Evolutionary conservation across 192 early-diverging fungal species (phyloP), one percentile per base, ranked within the genome.

Genomic region (Backusella macrospora): DNA sequence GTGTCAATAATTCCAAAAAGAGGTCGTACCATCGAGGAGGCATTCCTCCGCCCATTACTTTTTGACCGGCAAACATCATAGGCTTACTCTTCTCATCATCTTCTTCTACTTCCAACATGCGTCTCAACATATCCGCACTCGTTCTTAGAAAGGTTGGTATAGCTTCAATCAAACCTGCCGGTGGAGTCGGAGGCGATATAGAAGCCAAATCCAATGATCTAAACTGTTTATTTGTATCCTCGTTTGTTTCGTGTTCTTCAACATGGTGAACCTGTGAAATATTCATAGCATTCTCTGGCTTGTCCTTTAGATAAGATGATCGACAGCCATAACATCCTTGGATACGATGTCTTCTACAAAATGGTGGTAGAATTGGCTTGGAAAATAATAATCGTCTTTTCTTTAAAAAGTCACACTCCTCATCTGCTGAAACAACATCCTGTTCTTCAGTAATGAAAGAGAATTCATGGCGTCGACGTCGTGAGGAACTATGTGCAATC

Each of bases 1-100:
- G 86, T 4, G 86, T 87, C 73, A 87, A 76, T 46, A 87, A 66
- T 62, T 87, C 86, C 38, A 87, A 45, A 71, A 87, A 85, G 26
- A 87, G 73, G n/a, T 81, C 74, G 65, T 87, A 87, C 83, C 86
- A 87, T 4, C 79, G 76, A 45, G 81, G 73, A n/a, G 81, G 78
- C 66, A 87, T 81, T 1, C 79, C 79, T 6, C 78, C 77, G 21
- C 83, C 82, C 69, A 79, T 80, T 1, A 81, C 65, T 29, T 80
- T 78, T 78, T 81, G 73, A 12, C 63, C 78, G 16, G 74, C 78
- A 80, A 80, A 75, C 37, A 59, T 80, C 66, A 80, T 42, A n/a
- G 78, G 78, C 40, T 48, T 45, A 13, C 26, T 38, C 12, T 76
- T 47, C 1, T 62, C 65, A 21, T 67, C 71, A 34, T 34, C 29